Evolutionary conservation across 345 rosid genomes (phyloP), one percentile per base, ranked within the genome.

Genomic region (Turnera subulata): DNA sequence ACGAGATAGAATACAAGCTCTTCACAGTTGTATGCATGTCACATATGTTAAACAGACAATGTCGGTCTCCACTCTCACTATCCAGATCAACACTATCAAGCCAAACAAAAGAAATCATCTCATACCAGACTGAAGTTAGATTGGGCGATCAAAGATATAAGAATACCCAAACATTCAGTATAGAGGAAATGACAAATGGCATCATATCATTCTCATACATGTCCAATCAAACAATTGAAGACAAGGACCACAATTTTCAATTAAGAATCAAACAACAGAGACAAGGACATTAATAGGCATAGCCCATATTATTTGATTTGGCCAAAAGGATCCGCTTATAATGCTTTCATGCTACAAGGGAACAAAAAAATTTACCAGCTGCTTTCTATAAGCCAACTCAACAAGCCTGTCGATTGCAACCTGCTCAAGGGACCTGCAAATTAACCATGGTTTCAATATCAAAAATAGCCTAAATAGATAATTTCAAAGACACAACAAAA

Each of bases 381-480:
- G 75, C 59, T 80, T 82, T 61, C 45, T 78, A 64, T 76, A 76
- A 50, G 88, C 83, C 72, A 67, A 53, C 71, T 80, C 88, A 58
- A 82, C 79, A 46, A 80, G 83, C 56, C 65, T 76, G 66, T 77
- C 61, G 83, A 80, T 71, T n/a, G 83, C 88, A 61, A 67, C 62
- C 63, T 61, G 77, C 77, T 82, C 83, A 43, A 70, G 74, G 64
- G 21, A 59, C 75, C 84, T 80, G 77, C 70, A 71, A 59, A 52
- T 52, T 33, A 43, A 68, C 46, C n/a, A n/a, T n/a, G n/a, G n/a
- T n/a, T n/a, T n/a, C n/a, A 24, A 22, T 19, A 48, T 0, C 8
- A 26, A 20, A 55, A 25, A 15, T 35, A 58, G 25, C 35, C 8
- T 51, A 33, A 52, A 17, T 47, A 45, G 7, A 5, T 5, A 33